Percentiles rank a stretch among this genome's conserved stretches.
Evolutionary conservation across 2,329 filamentous ascomycete genomes (phyloP).

Genomic region (Fusarium neocosmosporiellum): DNA sequence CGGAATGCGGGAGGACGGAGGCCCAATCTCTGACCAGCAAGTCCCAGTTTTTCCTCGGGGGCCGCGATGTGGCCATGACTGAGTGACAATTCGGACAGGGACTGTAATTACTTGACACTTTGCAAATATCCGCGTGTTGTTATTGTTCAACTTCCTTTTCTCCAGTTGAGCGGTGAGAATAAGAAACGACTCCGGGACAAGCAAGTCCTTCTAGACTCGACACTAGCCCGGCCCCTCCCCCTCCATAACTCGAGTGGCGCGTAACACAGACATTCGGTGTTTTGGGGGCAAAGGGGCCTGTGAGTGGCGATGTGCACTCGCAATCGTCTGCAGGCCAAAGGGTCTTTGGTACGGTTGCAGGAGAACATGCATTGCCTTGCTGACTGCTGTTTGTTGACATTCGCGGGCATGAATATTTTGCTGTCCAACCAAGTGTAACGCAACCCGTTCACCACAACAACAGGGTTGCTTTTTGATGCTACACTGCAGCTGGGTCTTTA

Average conservation of each 20-base stretch:
- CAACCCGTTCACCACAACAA: slow-evolving; percentile 20
- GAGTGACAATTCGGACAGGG: neutral
- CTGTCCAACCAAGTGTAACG: neutral
- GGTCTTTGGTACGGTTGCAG: neutral
- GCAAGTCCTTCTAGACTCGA: neutral
- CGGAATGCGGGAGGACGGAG: slow-evolving; percentile 38
- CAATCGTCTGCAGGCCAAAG: neutral
- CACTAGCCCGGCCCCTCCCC: slow-evolving; percentile 23
- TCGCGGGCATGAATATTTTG: neutral
- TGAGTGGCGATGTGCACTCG: slow-evolving; percentile 16
- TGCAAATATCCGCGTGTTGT: neutral
- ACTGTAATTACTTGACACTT: neutral
- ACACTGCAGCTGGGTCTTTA: neutral
- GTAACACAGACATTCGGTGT: slow-evolving; percentile 20
- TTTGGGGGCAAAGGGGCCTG: slow-evolving; percentile 2
- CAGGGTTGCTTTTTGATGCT: slow-evolving; percentile 15
- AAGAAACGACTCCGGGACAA: neutral
- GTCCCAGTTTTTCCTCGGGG: slow-evolving; percentile 33
- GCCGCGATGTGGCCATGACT: slow-evolving; percentile 18
- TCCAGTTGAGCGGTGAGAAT: slow-evolving; percentile 23
- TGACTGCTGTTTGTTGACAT: neutral
- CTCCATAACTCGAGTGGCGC: slow-evolving; percentile 12
- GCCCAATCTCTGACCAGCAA: slow-evolving; percentile 23
- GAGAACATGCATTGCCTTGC: neutral
- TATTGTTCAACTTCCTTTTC: neutral